A percentile compares a stretch with the other conserved stretches of the same genome.
These are phyloP conservation scores for Lizonia empirigonia DNA, from an alignment of 2,329 filamentous ascomycete genomes.

Conservation along the genomic window DNA sequence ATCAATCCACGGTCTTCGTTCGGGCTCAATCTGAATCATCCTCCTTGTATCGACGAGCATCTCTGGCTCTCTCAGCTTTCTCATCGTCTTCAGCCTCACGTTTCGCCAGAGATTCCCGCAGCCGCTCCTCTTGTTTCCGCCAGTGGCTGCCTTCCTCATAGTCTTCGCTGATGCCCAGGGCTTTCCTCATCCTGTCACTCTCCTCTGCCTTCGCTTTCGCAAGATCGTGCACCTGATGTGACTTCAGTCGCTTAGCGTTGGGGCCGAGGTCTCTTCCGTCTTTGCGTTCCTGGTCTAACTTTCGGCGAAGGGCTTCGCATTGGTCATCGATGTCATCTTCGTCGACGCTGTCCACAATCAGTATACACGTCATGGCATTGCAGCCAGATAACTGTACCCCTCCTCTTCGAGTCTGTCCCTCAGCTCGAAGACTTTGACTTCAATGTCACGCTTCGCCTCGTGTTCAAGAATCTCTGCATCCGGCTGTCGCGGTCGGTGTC, in stretches of 20 bases:
- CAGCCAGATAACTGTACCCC: slow-evolving; percentile 60
- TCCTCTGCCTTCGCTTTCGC: slow-evolving; percentile 96
- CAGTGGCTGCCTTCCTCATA: slow-evolving; percentile 88
- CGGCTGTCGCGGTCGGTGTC: slow-evolving; percentile 80
- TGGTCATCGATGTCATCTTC: slow-evolving; percentile 89
- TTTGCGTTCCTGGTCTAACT: slow-evolving; percentile 59
- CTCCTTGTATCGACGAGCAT: slow-evolving; percentile 31
- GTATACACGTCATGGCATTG: background rate
- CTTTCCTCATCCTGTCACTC: slow-evolving; percentile 83
- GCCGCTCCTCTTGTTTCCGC: slow-evolving; percentile 78
- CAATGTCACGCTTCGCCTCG: slow-evolving; percentile 86
- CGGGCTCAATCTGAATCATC: slow-evolving; percentile 38
- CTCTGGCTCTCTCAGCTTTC: slow-evolving; percentile 29
- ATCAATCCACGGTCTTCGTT: background rate
- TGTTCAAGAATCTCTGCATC: slow-evolving; percentile 94
- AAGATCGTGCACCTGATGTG: slow-evolving; percentile 94
- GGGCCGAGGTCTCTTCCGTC: slow-evolving; percentile 45
- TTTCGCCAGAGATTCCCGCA: slow-evolving; percentile 52
- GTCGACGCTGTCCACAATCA: slow-evolving; percentile 62
- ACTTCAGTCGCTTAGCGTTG: slow-evolving; percentile 70
- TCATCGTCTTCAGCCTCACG: slow-evolving; percentile 46
- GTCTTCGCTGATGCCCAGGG: slow-evolving; percentile 83
- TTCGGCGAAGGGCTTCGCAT: slow-evolving; percentile 69
- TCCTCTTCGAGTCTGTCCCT: slow-evolving; percentile 91
- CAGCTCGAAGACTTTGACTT: slow-evolving; percentile 91